Base-by-base conservation (phyloP, 2,329 filamentous ascomycete species). In the Monosporascus sp. region DNA sequence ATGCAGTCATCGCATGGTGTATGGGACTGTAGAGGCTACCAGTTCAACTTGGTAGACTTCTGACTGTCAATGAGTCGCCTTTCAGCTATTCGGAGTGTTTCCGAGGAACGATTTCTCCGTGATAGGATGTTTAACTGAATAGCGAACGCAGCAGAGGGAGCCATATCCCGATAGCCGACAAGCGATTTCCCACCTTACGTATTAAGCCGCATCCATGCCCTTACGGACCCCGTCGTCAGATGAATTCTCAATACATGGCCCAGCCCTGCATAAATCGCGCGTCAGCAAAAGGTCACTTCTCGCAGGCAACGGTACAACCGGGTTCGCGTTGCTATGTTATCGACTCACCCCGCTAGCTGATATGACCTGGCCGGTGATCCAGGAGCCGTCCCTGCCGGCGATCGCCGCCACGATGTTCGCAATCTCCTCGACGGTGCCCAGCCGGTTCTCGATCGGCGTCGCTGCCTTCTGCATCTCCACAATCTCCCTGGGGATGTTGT, bases 391-490 rank as follows among this genome's bases (percentile, higher is more conserved):
- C 54, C 74, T 72, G 5, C 76, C 72, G 17, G 78, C 78, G 53
- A 86, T 62, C 69, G 75, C 83, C 1, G 72, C 76, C 20, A 85
- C 81, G 49, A 85, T 72, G 54, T 76, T 73, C 2, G 80, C 78
- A 49, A 86, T 70, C 63, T 85, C 82, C 43, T 80, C 73, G 4
- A 73, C 60, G 14, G 67, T 78, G 0, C 79, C 83, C 2, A 81
- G 55, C 8, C 82, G 66, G 41, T 78, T 71, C 56, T 77, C 69
- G 0, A 83, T 70, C 0, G 79, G 74, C 6, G 81, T 86, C 20
- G 67, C 66, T 55, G 71, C 68, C 67, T 72, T 75, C 65, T 83
- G 77, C 60, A 72, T 68, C 31, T 76, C 72, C 2, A 81, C 67
- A 14, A 81, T 68, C 1, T 76, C 74, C 50, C 70, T 62, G 0